Base-by-base conservation (phyloP, 192 early-diverging fungal genomes). In the Coemansia sp. region DNA sequence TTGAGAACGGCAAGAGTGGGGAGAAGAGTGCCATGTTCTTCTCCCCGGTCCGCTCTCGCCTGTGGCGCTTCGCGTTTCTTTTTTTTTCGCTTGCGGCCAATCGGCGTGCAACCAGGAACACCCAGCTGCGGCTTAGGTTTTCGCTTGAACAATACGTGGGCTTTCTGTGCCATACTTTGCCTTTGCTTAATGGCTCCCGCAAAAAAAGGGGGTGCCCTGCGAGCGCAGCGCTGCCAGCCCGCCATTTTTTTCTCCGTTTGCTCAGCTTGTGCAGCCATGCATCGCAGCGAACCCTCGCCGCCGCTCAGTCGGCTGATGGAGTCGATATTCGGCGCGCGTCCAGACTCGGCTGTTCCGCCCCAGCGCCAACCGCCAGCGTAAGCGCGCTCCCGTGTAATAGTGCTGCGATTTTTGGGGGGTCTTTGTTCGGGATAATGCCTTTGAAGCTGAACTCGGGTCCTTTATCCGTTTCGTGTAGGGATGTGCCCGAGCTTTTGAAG, bases 401-500 rank as follows among this genome's bases (percentile, higher is more conserved):
- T 17, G 28, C 17, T 41, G 52, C 17, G 29, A 11, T 27, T n/a
- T n/a, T n/a, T n/a, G n/a, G n/a, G n/a, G n/a, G n/a, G n/a, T n/a
- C n/a, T n/a, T n/a, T n/a, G n/a, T n/a, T n/a, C n/a, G 14, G 14
- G 34, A 39, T 15, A 39, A 39, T 39, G 36, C n/a, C 17, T 38
- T 39, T 39, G 36, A 17, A 29, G 28, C 28, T 29, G 28, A 29
- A 3, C 28, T 3, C 28, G 8, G 4, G 17, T 55, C 20, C 14
- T 21, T 9, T 26, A 44, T 20, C 21, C 5, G 17, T 21, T n/a
- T 34, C 25, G 31, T 34, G 34, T 61, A 51, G 50, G 27, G 55
- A 35, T 39, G 57, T 75, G 25, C 72, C 72, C 28, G 72, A 64
- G 41, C 54, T 50, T 39, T 58, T 75, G 8, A 53, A 36, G 46